Evolutionary conservation across 345 rosid species (phyloP).

Genomic region (Brassica rapa): DNA sequence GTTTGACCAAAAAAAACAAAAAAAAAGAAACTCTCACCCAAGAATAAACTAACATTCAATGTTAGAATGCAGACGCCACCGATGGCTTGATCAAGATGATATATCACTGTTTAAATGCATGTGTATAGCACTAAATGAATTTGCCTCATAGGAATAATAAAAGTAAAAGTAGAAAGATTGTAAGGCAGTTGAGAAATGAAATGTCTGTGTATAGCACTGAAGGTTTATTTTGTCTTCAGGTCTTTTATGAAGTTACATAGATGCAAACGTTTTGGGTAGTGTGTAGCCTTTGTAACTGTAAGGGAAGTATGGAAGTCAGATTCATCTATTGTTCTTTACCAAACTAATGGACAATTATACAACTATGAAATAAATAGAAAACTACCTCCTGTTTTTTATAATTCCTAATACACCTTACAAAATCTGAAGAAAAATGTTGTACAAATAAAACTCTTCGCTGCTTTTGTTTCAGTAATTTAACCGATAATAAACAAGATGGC

Average conservation of each 20-base stretch:
- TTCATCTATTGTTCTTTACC: slow-evolving; percentile 13
- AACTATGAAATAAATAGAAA: background rate
- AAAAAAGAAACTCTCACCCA: slow-evolving; percentile 51
- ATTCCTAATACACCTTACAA: background rate
- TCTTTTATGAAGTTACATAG: slow-evolving; percentile 15
- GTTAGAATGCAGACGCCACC: slow-evolving; percentile 44
- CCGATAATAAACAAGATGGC: background rate
- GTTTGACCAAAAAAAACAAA: no score
- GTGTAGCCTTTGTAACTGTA: background rate
- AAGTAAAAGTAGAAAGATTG: slow-evolving; percentile 24
- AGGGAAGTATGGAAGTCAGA: background rate
- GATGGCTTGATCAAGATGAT: slow-evolving; percentile 64
- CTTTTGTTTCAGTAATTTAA: background rate
- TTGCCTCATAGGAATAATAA: slow-evolving; percentile 13
- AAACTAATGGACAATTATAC: background rate
- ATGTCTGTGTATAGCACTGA: slow-evolving; percentile 36
- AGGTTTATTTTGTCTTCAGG: slow-evolving; percentile 16
- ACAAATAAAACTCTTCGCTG: slow-evolving; percentile 9
- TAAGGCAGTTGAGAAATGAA: slow-evolving; percentile 2
- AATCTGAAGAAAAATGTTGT: background rate
- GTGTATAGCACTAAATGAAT: background rate
- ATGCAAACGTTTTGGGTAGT: background rate
- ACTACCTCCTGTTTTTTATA: background rate
- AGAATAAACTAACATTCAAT: slow-evolving; percentile 54
- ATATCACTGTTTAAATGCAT: background rate